A percentile compares a stretch with the other conserved stretches of the same genome.
These are phyloP conservation scores for Dactylellina sp. DNA, from an alignment of 2,329 filamentous ascomycete species.

Conservation along the genomic window DNA sequence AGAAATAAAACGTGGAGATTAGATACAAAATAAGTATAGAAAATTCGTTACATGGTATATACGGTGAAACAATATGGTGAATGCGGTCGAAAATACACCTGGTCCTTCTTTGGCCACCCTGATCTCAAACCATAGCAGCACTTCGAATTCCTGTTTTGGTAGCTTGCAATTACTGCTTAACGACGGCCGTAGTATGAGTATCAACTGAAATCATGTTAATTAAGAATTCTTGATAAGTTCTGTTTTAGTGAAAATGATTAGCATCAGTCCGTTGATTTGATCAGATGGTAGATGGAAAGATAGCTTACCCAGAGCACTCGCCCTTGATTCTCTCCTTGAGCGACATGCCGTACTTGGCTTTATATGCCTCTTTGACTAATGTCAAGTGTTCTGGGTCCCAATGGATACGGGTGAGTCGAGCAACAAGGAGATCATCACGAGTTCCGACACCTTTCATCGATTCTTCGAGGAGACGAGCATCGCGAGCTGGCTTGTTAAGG, in stretches of 20 bases:
- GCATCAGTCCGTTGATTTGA: constrained; percentile 7
- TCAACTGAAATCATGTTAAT: constrained; percentile 53
- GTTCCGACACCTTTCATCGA: constrained; percentile 71
- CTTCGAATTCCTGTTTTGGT: too few relatives aligned
- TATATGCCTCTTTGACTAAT: constrained; percentile 82
- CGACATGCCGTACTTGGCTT: constrained; percentile 78
- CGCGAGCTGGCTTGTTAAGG: constrained; percentile 93
- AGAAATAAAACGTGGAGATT: background rate
- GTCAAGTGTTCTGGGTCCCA: constrained; percentile 89
- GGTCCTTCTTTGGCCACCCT: background rate
- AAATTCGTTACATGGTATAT: constrained; percentile 53
- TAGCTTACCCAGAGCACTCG: constrained; percentile 49
- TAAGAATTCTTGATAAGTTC: constrained; percentile 50
- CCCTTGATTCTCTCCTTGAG: constrained; percentile 77
- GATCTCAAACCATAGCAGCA: constrained; percentile 11
- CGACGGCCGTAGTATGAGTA: constrained; percentile 49
- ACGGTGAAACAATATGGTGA: constrained; percentile 44
- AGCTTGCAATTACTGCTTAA: constrained; percentile 42
- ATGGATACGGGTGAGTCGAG: constrained; percentile 85
- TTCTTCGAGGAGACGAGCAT: constrained; percentile 90
- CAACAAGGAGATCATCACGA: constrained; percentile 81
- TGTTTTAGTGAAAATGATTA: background rate
- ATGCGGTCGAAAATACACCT: background rate
- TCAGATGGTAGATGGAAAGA: background rate
- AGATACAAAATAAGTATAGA: constrained; percentile 17